Conservation (phyloP, 495 filamentous ascomycete species). For the Tetracladium setigerum region DNA sequence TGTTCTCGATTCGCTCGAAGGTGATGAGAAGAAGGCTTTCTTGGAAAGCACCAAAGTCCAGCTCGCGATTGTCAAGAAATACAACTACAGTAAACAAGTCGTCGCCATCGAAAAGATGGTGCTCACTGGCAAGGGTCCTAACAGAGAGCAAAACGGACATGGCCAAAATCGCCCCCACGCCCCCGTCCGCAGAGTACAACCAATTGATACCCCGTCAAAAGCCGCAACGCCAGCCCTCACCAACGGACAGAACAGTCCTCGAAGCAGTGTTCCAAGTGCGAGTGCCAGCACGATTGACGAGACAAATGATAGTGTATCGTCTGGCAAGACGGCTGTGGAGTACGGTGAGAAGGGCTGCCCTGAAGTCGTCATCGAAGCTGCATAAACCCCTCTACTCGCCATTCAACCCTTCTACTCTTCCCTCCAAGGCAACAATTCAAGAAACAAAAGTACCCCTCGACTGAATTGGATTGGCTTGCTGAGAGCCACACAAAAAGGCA, state of each 20-base stretch:
- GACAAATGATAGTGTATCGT: slow-evolving; percentile 9
- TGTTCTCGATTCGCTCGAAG: slow-evolving; percentile 62
- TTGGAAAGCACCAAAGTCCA: slow-evolving; percentile 68
- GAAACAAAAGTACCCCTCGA: no score
- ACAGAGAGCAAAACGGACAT: slow-evolving; percentile 7
- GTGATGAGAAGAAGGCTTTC: slow-evolving; percentile 56
- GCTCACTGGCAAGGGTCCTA: slow-evolving; percentile 27
- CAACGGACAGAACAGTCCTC: slow-evolving; percentile 57
- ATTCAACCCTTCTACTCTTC: no score
- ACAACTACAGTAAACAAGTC: slow-evolving; percentile 72
- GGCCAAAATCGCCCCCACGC: slow-evolving; percentile 4
- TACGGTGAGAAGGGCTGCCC: slow-evolving; percentile 10
- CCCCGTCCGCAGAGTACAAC: slow-evolving; percentile 13
- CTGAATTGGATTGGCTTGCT: no score
- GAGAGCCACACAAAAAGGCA: no score
- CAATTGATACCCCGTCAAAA: slow-evolving; percentile 41
- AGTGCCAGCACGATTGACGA: slow-evolving; percentile 46
- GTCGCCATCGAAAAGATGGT: slow-evolving; percentile 59
- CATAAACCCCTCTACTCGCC: no score
- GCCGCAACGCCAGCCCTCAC: slow-evolving; percentile 52
- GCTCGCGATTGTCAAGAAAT: slow-evolving; percentile 63
- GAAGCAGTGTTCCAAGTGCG: slow-evolving; percentile 55
- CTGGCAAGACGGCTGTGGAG: slow-evolving; percentile 9
- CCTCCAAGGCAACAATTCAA: no score
- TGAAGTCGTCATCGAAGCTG: slow-evolving; percentile 18